A percentile compares a stretch with the other conserved stretches of the same genome.
Evolutionary conservation across 305 asterid species (phyloP).

Genomic region (Rubia tinctorum): DNA sequence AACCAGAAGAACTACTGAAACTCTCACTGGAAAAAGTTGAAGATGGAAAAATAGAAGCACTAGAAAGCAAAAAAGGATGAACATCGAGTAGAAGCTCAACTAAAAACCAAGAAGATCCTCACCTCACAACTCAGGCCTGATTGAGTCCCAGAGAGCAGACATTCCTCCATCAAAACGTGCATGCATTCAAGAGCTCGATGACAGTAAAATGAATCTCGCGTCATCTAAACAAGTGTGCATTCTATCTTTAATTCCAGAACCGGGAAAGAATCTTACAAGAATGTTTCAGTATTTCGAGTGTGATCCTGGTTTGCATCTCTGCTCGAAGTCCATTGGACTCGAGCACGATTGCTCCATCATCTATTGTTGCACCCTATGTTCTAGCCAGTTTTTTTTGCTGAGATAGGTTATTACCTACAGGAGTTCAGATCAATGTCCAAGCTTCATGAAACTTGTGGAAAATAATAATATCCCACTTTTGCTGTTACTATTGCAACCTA

Average conservation of each 20-base stretch:
- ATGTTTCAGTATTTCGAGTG: slow-evolving; percentile 45
- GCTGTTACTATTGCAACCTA: slow-evolving; percentile 18
- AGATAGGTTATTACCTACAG: not conserved
- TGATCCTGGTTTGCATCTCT: slow-evolving; percentile 67
- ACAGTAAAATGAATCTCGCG: no score
- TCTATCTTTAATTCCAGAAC: not conserved
- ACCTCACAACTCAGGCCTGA: no score
- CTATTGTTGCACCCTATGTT: slow-evolving; percentile 62
- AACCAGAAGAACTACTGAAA: no score
- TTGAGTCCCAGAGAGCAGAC: no score
- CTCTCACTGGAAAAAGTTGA: no score
- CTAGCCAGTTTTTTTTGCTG: slow-evolving; percentile 49
- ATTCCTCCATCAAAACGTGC: no score
- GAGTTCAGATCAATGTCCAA: not conserved
- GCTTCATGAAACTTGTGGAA: not conserved
- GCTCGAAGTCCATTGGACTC: slow-evolving; percentile 77
- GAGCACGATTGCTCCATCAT: slow-evolving; percentile 86
- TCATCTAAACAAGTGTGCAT: not conserved
- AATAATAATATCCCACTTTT: slow-evolving; percentile 32
- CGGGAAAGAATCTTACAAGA: not conserved
- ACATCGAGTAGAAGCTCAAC: no score
- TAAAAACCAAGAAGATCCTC: no score
- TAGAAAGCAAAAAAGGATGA: no score
- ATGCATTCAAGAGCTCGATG: not conserved
- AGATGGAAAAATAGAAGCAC: no score